These are phyloP conservation scores for Hypoxylon sp. DNA, from an alignment of 2,329 filamentous ascomycete species.

Conservation along the genomic window DNA sequence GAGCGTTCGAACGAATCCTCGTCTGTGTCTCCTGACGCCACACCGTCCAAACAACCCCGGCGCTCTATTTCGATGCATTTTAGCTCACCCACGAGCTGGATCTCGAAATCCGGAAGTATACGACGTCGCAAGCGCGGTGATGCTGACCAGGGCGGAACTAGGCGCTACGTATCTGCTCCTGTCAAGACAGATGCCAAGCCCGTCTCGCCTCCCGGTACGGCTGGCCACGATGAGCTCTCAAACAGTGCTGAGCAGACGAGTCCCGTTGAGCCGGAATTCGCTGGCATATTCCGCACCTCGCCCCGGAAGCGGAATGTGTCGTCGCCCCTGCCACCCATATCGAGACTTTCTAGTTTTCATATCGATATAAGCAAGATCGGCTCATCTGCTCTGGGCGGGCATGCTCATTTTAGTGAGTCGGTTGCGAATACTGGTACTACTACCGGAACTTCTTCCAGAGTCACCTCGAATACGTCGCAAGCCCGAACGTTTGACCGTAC, in stretches of 20 bases:
- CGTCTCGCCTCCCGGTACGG: conserved; percentile 36
- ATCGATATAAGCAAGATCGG: conserved; percentile 60
- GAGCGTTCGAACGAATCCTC: conserved; percentile 38
- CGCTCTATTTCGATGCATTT: conserved; percentile 69
- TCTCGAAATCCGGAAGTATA: conserved; percentile 63
- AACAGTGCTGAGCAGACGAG: conserved; percentile 39
- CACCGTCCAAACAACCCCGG: conserved; percentile 55
- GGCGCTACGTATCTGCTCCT: conserved; percentile 64
- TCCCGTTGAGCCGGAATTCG: conserved; percentile 43
- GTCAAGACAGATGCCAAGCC: conserved; percentile 42
- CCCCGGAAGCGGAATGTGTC: conserved; percentile 56
- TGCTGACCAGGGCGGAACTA: conserved; percentile 53
- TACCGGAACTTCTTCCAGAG: conserved; percentile 34
- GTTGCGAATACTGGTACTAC: conserved; percentile 22
- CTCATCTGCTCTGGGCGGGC: conserved; percentile 52
- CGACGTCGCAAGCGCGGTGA: conserved; percentile 61
- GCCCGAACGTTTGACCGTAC: conserved; percentile 58
- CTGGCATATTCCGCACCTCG: conserved; percentile 43
- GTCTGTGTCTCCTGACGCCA: conserved; percentile 47
- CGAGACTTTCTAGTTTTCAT: conserved; percentile 62
- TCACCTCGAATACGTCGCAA: conserved; percentile 42
- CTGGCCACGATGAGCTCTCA: conserved; percentile 41
- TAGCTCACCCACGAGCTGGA: conserved; percentile 63
- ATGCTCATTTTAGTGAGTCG: conserved; percentile 42
- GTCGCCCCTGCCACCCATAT: conserved; percentile 64